Evolutionary conservation across 768 basidiomycete species (phyloP), one percentile per base, ranked within the genome.

Genomic region (Clathrus columnatus): DNA sequence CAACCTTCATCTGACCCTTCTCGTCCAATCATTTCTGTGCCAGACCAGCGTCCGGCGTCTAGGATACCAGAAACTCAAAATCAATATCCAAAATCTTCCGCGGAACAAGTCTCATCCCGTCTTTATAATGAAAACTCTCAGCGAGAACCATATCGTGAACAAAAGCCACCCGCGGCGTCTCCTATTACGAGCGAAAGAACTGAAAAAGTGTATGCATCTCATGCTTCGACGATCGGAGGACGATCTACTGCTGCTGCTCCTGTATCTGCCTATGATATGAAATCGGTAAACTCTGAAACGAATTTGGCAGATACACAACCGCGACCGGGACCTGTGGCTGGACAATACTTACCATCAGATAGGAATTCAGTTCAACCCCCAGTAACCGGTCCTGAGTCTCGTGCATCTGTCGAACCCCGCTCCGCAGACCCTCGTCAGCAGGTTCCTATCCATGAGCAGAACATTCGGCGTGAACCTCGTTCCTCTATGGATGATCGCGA

Each of bases 31-130:
- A 36, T n/a, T 11, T 50, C 26, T 48, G 45, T 20, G 5, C 17
- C 54, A 16, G 54, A 55, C n/a, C 54, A 48, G 18, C 54, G 32
- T 29, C 26, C 43, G 27, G 2, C 44, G 14, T n/a, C 51, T 4
- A 20, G 24, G 16, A 36, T n/a, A 36, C 36, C n/a, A 14, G 36
- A 36, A 36, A n/a, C 14, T 36, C 36, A 36, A 36, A 14, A 14
- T 36, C 36, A 36, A 36, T 36, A 14, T 36, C 36, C 11, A 8
- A 36, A 36, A 36, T n/a, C 36, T 11, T 14, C n/a, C n/a, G 36
- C 36, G n/a, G 36, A 36, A 14, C 4, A 4, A 36, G 14, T n/a
- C 4, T 14, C n/a, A 36, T n/a, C 36, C 11, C 36, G n/a, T 8
- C 36, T 11, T 8, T 36, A 36, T 36, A 3, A 11, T 36, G 36